These are phyloP conservation scores for Hyphopichia pseudoburtonii DNA, from an alignment of 1,139 yeast species.

Conservation along the genomic window DNA sequence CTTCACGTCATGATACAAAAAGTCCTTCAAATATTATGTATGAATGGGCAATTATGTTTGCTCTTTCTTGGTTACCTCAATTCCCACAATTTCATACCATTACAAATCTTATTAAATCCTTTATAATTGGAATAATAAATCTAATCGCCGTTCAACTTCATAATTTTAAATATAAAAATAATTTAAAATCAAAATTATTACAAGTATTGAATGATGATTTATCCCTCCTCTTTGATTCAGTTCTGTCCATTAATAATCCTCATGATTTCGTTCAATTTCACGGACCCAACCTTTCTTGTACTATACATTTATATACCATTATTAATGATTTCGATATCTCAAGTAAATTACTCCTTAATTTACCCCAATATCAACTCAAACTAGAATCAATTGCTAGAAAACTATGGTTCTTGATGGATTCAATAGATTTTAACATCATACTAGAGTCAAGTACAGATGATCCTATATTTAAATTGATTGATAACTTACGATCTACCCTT, in stretches of 20 bases:
- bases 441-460: constrained; percentile 5
- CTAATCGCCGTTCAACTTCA: constrained; percentile 31
- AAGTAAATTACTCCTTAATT: constrained; percentile 27
- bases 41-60: constrained; percentile 34
- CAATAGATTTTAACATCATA: constrained; percentile 9
- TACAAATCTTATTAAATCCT: constrained; percentile 26
- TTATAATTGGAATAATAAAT: constrained; percentile 32
- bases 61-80: constrained; percentile 24
- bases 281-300: constrained; percentile 9
- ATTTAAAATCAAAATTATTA: constrained; percentile 16
- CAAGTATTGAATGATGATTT: constrained; percentile 13
- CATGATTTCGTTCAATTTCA: neutral
- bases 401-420: constrained; percentile 32
- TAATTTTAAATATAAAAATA: constrained; percentile 23
- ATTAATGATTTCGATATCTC: constrained; percentile 39
- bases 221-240: constrained; percentile 9
- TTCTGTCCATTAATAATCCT: constrained; percentile 6
- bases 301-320: constrained; percentile 34
- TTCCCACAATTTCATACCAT: constrained; percentile 13
- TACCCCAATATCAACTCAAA: constrained; percentile 21
- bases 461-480: constrained; percentile 12
- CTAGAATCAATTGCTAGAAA: constrained; percentile 35
- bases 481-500: constrained; percentile 30
- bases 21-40: constrained; percentile 15
- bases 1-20: neutral